Conservation (phyloP, 1,139 yeast genomes). For the Debaryomyces udenii region DNA sequence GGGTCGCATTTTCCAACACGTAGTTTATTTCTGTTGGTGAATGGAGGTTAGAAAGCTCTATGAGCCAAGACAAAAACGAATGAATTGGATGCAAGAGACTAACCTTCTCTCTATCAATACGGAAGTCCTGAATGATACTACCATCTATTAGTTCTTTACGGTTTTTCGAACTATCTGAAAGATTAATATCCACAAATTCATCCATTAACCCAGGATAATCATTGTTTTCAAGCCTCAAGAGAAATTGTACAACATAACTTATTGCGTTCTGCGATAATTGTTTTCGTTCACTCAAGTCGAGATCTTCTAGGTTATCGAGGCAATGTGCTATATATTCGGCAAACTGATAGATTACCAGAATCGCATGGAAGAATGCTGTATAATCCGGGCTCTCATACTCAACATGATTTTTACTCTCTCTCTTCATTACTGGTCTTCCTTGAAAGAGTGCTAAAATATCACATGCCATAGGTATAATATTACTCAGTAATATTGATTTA, state of each 20-base stretch:
- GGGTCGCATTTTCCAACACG: slow-evolving; percentile 2
- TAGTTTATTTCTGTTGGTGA: slow-evolving; percentile 21
- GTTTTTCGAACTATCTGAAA: slow-evolving; percentile 18
- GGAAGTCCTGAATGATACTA: slow-evolving; percentile 25
- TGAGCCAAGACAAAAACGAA: slow-evolving; percentile 69
- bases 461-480: slow-evolving; percentile 53
- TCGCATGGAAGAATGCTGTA: slow-evolving; percentile 77
- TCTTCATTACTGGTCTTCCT: slow-evolving; percentile 71
- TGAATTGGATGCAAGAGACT: slow-evolving; percentile 84
- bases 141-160: slow-evolving; percentile 29
- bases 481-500: slow-evolving; percentile 34
- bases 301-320: slow-evolving; percentile 33
- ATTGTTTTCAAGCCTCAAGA: slow-evolving; percentile 34
- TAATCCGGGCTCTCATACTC: slow-evolving; percentile 91
- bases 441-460: slow-evolving; percentile 75
- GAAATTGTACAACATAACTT: slow-evolving; percentile 32
- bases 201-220: slow-evolving; percentile 33
- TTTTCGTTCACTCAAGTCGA: slow-evolving; percentile 19
- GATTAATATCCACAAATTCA: slow-evolving; percentile 33
- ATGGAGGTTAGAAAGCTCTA: slow-evolving; percentile 53
- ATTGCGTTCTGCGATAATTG: slow-evolving; percentile 34
- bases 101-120: slow-evolving; percentile 47
- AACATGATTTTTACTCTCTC: slow-evolving; percentile 83
- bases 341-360: slow-evolving; percentile 68
- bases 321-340: slow-evolving; percentile 61